A percentile compares a stretch with the other conserved stretches of the same genome.
These are phyloP conservation scores for Porodaedalea pini DNA, from an alignment of 1,284 basidiomycete species.

Conservation along the genomic window DNA sequence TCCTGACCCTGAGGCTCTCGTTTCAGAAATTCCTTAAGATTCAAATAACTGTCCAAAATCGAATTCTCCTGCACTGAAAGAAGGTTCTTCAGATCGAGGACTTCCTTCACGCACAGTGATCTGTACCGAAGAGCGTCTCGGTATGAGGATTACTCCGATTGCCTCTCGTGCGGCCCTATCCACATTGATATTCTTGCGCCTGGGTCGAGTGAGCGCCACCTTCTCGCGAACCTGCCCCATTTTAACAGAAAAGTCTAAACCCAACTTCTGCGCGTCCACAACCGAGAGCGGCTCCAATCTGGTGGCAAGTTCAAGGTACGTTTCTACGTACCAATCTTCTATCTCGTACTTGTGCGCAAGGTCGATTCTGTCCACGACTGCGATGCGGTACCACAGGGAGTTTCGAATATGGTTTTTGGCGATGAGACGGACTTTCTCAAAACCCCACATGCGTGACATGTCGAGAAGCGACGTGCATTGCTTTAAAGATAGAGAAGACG, in stretches of 20 bases:
- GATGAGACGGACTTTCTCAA: neutral
- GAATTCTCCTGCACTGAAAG: too few species aligned
- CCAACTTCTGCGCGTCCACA: neutral
- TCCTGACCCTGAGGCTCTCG: too few species aligned
- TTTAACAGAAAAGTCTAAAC: constrained; percentile 3
- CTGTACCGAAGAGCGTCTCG: too few species aligned
- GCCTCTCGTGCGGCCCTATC: too few species aligned
- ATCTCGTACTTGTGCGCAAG: constrained; percentile 10
- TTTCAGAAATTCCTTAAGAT: too few species aligned
- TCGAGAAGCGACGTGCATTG: neutral
- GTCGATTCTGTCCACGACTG: constrained; percentile 1
- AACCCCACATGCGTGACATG: constrained; percentile 16
- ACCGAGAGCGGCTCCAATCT: constrained; percentile 1
- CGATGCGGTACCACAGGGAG: neutral
- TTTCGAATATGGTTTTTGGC: neutral
- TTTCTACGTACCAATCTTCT: neutral
- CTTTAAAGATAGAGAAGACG: neutral
- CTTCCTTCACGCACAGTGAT: too few species aligned
- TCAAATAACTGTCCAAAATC: too few species aligned
- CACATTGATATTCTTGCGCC: too few species aligned
- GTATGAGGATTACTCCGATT: too few species aligned
- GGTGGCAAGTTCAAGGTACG: neutral
- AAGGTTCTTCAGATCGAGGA: too few species aligned
- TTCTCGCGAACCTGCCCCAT: constrained; percentile 5
- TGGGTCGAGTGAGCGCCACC: neutral